phyloP scores from a whole-genome alignment of 129 eudicot species.

The Mikania micrantha region DNA sequence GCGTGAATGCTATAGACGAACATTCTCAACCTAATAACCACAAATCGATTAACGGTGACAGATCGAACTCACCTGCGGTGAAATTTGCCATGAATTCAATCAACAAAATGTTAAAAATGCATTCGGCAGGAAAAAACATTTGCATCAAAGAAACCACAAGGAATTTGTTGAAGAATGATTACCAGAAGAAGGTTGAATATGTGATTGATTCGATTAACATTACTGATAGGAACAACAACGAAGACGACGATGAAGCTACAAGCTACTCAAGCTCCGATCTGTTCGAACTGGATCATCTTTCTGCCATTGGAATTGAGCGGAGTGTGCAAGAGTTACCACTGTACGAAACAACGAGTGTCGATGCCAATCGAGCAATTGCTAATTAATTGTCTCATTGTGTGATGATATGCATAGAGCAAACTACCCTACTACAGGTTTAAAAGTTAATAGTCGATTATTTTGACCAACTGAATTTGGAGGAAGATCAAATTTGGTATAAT shows the following conservation, averaged over 20 bases:
- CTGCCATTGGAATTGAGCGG: conserved; percentile 48
- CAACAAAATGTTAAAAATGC: conserved; percentile 34
- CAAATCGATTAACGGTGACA: too few relatives aligned
- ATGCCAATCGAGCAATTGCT: conserved; percentile 67
- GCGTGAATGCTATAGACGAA: too few relatives aligned
- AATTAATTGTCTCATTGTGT: conserved; percentile 39
- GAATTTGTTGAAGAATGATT: conserved; percentile 34
- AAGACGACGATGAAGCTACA: conserved; percentile 40
- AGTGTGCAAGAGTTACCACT: conserved; percentile 72
- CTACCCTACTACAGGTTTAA: too few relatives aligned
- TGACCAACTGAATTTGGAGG: too few relatives aligned
- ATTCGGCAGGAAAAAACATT: conserved; percentile 34
- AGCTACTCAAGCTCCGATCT: conserved; percentile 82
- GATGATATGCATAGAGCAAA: not conserved
- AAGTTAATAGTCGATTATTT: too few relatives aligned
- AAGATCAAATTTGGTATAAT: too few relatives aligned
- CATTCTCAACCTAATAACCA: conserved; percentile 41
- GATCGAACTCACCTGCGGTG: not conserved
- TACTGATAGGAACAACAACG: too few relatives aligned
- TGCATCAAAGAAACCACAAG: conserved; percentile 41
- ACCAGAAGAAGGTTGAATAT: conserved; percentile 30
- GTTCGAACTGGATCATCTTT: conserved; percentile 73
- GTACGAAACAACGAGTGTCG: conserved; percentile 70
- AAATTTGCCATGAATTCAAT: conserved; percentile 10
- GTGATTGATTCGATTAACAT: conserved; percentile 24